These are phyloP conservation scores for Naegleria fowleri DNA, from an alignment of 208 protist genomes.

Conservation along the genomic window DNA sequence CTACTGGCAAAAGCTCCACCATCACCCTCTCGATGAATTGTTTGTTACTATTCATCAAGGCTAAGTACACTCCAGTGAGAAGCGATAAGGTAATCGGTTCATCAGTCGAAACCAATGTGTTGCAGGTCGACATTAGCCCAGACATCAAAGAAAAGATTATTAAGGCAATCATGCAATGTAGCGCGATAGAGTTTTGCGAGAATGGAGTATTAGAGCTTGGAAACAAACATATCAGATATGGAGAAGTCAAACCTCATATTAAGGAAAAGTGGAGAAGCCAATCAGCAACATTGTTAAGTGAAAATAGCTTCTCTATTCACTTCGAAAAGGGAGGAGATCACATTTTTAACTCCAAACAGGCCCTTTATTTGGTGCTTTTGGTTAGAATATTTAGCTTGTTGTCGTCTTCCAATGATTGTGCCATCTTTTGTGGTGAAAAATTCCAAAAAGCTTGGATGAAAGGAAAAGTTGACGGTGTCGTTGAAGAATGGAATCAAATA, in stretches of 20 bases:
- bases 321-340: too few relatives aligned
- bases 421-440: too few relatives aligned
- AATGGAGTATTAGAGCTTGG: background rate
- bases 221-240: background rate
- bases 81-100: background rate
- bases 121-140: background rate
- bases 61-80: conserved; percentile 4
- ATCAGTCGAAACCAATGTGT: background rate
- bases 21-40: background rate
- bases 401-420: too few relatives aligned
- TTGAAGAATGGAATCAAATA: too few relatives aligned
- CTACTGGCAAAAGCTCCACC: background rate
- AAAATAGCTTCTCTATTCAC: too few relatives aligned
- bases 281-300: too few relatives aligned
- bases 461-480: too few relatives aligned
- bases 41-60: background rate
- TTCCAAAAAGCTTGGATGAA: too few relatives aligned
- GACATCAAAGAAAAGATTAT: background rate
- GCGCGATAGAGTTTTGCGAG: background rate
- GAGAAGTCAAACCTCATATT: background rate
- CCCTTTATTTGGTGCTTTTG: too few relatives aligned
- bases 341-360: too few relatives aligned
- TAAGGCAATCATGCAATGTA: background rate
- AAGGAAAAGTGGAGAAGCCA: background rate
- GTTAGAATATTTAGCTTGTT: too few relatives aligned